A percentile compares a stretch with the other conserved stretches of the same genome.
Conservation (phyloP, 2,329 filamentous ascomycete genomes). For the Aspergillus quadrilineatus region DNA sequence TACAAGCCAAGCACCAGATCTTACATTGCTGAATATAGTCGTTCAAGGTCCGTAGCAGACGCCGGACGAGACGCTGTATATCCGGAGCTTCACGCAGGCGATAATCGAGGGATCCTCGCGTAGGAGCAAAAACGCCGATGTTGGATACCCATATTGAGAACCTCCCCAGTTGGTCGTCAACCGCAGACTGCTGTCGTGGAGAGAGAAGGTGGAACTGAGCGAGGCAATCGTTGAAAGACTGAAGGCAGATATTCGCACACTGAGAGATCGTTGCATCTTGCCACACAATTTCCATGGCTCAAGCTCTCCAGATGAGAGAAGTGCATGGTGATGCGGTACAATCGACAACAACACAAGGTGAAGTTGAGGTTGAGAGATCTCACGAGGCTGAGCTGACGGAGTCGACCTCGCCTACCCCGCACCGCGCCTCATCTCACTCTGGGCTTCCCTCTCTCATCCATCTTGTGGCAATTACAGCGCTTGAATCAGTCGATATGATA, state of each 20-base stretch:
- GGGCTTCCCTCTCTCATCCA: neutral
- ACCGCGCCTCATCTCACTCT: neutral
- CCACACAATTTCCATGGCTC: neutral
- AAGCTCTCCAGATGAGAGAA: neutral
- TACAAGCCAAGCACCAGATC: neutral
- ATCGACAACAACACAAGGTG: neutral
- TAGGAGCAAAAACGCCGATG: slow-evolving; percentile 8
- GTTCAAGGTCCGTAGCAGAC: slow-evolving; percentile 5
- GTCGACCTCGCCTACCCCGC: neutral
- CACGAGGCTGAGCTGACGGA: neutral
- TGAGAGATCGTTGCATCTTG: neutral
- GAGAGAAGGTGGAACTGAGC: neutral
- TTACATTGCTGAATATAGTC: slow-evolving; percentile 10
- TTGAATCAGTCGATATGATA: neutral
- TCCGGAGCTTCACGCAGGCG: slow-evolving; percentile 10
- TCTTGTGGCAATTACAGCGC: neutral
- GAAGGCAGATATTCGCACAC: neutral
- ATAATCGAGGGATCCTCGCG: slow-evolving; percentile 7
- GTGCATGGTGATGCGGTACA: neutral
- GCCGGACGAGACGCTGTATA: slow-evolving; percentile 3
- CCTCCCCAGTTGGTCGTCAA: slow-evolving; percentile 10
- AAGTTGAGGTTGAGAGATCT: neutral
- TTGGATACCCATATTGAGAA: slow-evolving; percentile 12
- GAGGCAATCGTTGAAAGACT: slow-evolving; percentile 8
- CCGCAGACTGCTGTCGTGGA: neutral